Base-by-base conservation (phyloP, 768 basidiomycete species). In the Leccinum boreale region DNA sequence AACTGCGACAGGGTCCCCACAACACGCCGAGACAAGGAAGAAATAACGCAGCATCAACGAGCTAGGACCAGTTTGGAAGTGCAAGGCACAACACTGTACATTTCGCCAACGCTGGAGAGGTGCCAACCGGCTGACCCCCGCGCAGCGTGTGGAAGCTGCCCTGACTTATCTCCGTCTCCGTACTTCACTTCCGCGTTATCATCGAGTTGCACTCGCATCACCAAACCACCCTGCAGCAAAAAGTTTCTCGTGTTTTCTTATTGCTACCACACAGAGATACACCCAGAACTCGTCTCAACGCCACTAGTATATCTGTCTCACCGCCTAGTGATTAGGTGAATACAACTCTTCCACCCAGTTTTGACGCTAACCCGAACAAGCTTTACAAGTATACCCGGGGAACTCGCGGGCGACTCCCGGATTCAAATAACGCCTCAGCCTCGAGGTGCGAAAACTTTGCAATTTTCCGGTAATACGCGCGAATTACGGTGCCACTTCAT, bases 131-230 rank as follows among this genome's bases (percentile, higher is more conserved):
- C 15, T 35, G 39, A 42, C 42, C 39, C 10, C n/a, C 39, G 39
- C 36, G 57, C 29, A 28, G 52, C 62, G 17, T 67, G 50, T 66
- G 50, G 45, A 53, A 44, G 39, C 29, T 64, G 35, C 59, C 48
- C 47, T 56, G 36, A 56, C 50, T 61, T 61, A 66, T 67, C 67
- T 66, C 66, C 67, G 66, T 63, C 50, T 7, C 26, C 23, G 21
- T 23, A 29, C 39, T 65, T 59, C 55, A 67, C 48, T 61, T 67
- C 67, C 66, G 67, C 26, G 36, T 14, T 47, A 39, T 53, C 52
- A 24, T 56, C 59, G 23, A 47, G 46, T 14, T 24, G 10, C 4
- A 55, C 36, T 21, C 50, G 19, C 29, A 26, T 28, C 53, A 29
- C 56, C 31, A 29, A 21, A 50, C 44, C 45, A 48, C 46, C 39